Evolutionary conservation across 2,329 filamentous ascomycete species (phyloP), one percentile per base, ranked within the genome.

Genomic region (Zymoseptoria tritici): DNA sequence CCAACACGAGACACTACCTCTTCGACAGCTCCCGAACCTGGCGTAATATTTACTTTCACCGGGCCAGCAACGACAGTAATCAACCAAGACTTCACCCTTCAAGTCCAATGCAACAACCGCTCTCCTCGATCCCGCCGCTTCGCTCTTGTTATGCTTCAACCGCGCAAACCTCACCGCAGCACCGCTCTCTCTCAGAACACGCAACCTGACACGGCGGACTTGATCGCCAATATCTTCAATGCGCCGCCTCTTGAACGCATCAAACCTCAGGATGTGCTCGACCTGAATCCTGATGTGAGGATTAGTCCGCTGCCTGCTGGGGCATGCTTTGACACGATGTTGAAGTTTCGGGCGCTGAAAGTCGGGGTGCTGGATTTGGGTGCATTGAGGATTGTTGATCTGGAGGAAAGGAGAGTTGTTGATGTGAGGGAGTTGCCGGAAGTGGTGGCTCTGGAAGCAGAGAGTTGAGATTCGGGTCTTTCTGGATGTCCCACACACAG

Each of bases 391-490:
- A 83, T 93, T 1, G 80, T 92, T 3, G 90, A 94, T 72, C 71
- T 93, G 61, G 83, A 79, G 21, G 88, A 84, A 36, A 86, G 90
- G 68, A 88, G 92, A 75, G 87, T 89, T 69, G 86, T 90, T 3
- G 89, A 93, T 72, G 85, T 92, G 57, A 81, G 83, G 61, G 87
- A 93, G 62, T 71, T 94, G 64, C 90, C 90, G 0, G 85, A 82
- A 52, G 83, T 91, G 66, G 75, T 90, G 57, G 76, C 76, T 21
- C 24, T 65, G 53, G 62, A 62, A 56, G 57, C 22, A 31, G 59
- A 55, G 24, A 49, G 36, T 22, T 52, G 50, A 21, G 5, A n/a
- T n/a, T 2, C 4, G 4, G 11, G 11, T 4, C 16, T 13, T 7
- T 46, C 36, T 46, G 2, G 36, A n/a, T 16, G 36, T 2, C 36